phyloP scores from a whole-genome alignment of 331 rosid species.

The Prunus yedoensis region DNA sequence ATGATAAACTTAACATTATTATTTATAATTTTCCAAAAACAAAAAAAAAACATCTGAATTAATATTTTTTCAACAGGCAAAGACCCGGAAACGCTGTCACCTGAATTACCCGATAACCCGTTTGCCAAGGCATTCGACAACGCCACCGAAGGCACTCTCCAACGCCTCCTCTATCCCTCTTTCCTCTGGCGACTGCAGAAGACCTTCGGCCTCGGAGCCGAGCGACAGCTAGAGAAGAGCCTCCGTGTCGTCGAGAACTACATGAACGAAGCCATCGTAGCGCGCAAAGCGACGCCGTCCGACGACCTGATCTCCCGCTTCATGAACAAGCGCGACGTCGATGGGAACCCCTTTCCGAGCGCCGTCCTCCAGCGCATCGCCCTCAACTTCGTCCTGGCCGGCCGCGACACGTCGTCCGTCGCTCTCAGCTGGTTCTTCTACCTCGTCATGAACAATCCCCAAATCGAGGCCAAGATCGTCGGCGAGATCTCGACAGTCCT shows the following conservation, averaged over 20 bases:
- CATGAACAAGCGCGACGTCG: slow-evolving; percentile 59
- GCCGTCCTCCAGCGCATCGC: slow-evolving; percentile 67
- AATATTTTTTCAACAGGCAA: slow-evolving; percentile 20
- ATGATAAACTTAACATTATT: too few relatives aligned
- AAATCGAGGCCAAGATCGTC: slow-evolving; percentile 56
- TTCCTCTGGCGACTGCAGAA: slow-evolving; percentile 66
- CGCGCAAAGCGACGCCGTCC: slow-evolving; percentile 60
- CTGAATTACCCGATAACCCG: slow-evolving; percentile 55
- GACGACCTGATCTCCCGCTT: slow-evolving; percentile 83
- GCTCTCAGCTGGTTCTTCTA: slow-evolving; percentile 95
- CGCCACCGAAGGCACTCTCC: slow-evolving; percentile 82
- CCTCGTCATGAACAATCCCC: slow-evolving; percentile 74
- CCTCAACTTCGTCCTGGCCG: slow-evolving; percentile 88
- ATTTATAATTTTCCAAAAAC: neutral
- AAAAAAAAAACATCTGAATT: neutral
- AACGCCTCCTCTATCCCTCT: slow-evolving; percentile 74
- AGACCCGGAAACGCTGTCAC: slow-evolving; percentile 83
- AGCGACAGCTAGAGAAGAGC: slow-evolving; percentile 49
- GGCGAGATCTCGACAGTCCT: slow-evolving; percentile 48
- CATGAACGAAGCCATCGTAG: slow-evolving; percentile 73
- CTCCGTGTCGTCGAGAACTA: slow-evolving; percentile 54
- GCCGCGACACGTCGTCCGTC: slow-evolving; percentile 93
- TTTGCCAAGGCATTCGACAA: slow-evolving; percentile 71
- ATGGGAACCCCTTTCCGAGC: slow-evolving; percentile 44
- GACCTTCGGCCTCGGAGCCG: slow-evolving; percentile 45